Evolutionary conservation across 441 rosid species (phyloP), one percentile per base, ranked within the genome.

Genomic region (Bruguiera hainesii): DNA sequence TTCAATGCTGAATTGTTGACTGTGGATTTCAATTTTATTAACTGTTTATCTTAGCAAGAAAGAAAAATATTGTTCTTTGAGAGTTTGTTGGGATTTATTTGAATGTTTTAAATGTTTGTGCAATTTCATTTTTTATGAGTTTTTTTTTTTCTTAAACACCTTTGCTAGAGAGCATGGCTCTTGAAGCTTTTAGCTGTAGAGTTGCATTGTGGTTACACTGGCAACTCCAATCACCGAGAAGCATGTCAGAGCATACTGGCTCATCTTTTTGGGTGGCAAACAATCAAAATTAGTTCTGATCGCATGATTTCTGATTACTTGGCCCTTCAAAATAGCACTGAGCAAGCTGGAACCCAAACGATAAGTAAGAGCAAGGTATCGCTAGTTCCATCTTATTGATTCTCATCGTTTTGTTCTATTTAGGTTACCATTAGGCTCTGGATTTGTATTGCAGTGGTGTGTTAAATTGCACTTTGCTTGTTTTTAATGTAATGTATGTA

Each of bases 151-250:
- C 66, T 26, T 55, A 23, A 31, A 73, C 64, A 68, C 66, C 52
- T 71, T 78, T 64, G 33, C n/a, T 74, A 93, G 99, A 89, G 98
- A 80, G 96, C 98, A 37, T 95, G 99, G 99, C 83, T 95, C 49
- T 77, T 90, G 82, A 90, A 95, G 84, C 97, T 95, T 74, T 84
- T 92, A 74, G 93, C 95, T 71, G 69, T 89, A 75, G 97, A 89
- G 68, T 76, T 95, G 85, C 97, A 91, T 79, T 77, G 84, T 80
- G 91, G 91, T 73, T 86, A 84, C 80, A 78, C 76, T 67, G 82
- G 77, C 60, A 79, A 84, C 72, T 75, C 88, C 42, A 66, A 76
- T 65, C 97, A 95, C 69, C 82, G 79, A 74, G 99, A 90, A 77
- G 78, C 93, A 60, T 86, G 95, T 61, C 89, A 81, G 79, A 81